A percentile compares a stretch with the other conserved stretches of the same genome.
These are phyloP conservation scores for Ceratobasidium papillatum DNA, from an alignment of 1,284 basidiomycete species.

Conservation along the genomic window DNA sequence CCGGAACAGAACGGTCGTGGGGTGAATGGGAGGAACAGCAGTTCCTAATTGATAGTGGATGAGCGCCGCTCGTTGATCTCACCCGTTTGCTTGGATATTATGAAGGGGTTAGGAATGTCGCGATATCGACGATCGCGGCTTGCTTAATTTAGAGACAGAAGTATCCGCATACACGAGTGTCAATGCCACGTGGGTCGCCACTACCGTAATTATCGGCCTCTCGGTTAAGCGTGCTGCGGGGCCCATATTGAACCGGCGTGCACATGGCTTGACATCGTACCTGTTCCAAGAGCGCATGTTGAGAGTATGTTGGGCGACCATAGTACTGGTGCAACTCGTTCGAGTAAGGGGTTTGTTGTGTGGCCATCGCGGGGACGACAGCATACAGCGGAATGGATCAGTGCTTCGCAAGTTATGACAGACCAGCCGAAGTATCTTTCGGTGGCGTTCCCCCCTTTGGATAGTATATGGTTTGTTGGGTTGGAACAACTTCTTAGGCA, in stretches of 20 bases:
- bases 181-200: not conserved
- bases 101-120: not conserved
- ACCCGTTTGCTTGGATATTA: not conserved
- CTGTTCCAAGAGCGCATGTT: not conserved
- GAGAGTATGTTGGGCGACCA: not conserved
- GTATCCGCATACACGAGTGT: not conserved
- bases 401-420: not conserved
- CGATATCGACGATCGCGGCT: not conserved
- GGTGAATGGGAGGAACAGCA: not conserved
- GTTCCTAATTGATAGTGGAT: not conserved
- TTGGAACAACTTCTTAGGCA: not conserved
- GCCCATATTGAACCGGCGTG: not conserved
- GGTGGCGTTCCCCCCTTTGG: not conserved
- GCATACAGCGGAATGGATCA: not conserved
- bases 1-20: not conserved
- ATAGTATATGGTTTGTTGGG: not conserved
- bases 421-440: not conserved
- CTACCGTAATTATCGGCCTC: not conserved
- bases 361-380: too few relatives aligned
- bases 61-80: not conserved
- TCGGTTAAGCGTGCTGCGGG: constrained; percentile 1
- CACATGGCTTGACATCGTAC: not conserved
- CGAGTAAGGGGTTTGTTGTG: not conserved
- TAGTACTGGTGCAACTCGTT: not conserved
- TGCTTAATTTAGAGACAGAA: not conserved